Base-by-base conservation (phyloP, 306 rosid genomes). In the Quercus alba region DNA sequence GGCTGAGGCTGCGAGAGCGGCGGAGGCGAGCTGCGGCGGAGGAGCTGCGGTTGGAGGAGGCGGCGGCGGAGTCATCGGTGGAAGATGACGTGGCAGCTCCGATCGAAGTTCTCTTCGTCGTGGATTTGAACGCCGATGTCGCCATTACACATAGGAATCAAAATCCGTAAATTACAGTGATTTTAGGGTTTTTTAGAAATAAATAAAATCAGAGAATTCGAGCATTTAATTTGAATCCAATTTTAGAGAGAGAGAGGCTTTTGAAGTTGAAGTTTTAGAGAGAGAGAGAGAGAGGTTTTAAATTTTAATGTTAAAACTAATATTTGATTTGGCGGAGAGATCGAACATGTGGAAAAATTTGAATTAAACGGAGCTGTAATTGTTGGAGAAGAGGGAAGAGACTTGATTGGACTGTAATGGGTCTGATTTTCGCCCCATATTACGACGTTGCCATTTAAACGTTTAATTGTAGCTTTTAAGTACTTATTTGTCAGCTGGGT, bases 121-220 rank as follows among this genome's bases (percentile, higher is more conserved):
- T 96, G 2, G 99, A 96, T 82, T 93, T 96, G 94, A 96, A 96
- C 41, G 99, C 98, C 17, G 99, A 88, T 11, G 97, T 89, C 69
- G 99, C 99, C 98, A 93, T 93, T 38, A 51, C 13, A 5, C 35
- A 20, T 2, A 23, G 38, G 30, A 6, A 17, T 10, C 59, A 51
- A 19, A 70, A 59, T 21, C 20, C 4, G 26, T 23, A 10, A 10
- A 10, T 2, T 44, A 14, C 19, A 46, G 21, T 6, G 17, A 62
- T 4, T 31, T 21, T 76, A 62, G 80, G 86, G 73, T 49, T 77
- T 64, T 41, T 41, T 41, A 41, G 26, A 71, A 26, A 62, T 62
- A 4, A 62, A 20, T 10, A 49, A 0, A 49, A 49, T 38, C 59
- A 56, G 23, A 55, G 46, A 80, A 75, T 64, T 62, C 9, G 52